Base-by-base conservation (phyloP, 2,329 filamentous ascomycete species). In the Helotiales sp. region DNA sequence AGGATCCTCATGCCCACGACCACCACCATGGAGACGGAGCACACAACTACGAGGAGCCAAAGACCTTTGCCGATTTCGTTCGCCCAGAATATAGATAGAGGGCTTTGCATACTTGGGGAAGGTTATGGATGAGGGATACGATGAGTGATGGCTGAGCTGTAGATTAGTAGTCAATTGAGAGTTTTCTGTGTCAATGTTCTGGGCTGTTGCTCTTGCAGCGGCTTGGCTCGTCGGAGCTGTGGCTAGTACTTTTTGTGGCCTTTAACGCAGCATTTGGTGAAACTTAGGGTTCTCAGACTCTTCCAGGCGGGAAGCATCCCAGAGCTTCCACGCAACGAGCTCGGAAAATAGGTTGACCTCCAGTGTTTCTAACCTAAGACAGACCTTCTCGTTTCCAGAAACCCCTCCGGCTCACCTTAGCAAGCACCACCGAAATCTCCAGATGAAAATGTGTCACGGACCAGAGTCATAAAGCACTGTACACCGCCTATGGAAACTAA, bases 61-160 rank as follows among this genome's bases (percentile, higher is more conserved):
- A 97, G 88, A 96, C 91, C 70, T 93, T 98, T 75, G 91, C 91
- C 77, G 90, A 99, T 82, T 98, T 84, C 78, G 87, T 99, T 79
- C 92, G 90, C 85, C 91, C 93, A 61, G 87, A 97, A 75, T 99
- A 98, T 84, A 86, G 87, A 82, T 96, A 93, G 62, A 47, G 17
- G 33, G 51, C n/a, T 48, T 5, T 52, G 19, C 36, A 46, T 31
- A 31, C 30, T 34, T 46, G 38, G 42, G 17, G 33, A 15, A 42
- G 50, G n/a, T n/a, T 29, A 33, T 42, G n/a, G n/a, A 33, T 10
- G 17, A 27, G 15, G 13, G 31, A 17, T 54, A 42, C 46, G 19
- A 25, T 22, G 49, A 29, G 46, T 27, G 34, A 27, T 53, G 42
- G 38, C 24, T 30, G 40, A 31, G 22, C 44, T 63, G 61, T 61